Evolutionary conservation across 371 early-diverging fungal genomes (phyloP), one percentile per base, ranked within the genome.

Genomic region (Mucor indicus): DNA sequence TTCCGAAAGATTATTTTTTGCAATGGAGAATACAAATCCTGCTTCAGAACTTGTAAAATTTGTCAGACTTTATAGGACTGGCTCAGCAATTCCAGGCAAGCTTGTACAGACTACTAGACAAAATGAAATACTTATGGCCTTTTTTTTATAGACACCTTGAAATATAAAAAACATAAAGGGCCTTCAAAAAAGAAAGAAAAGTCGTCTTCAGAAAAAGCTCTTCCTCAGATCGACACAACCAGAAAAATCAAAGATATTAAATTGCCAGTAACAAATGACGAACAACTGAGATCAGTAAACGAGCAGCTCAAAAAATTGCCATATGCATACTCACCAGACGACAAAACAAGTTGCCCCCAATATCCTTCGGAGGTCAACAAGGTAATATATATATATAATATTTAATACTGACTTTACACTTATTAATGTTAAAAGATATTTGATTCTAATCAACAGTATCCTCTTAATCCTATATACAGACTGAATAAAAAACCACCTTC

Each of bases 391-490:
- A n/a, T n/a, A n/a, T n/a, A n/a, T n/a, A n/a, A n/a, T n/a, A n/a
- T n/a, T n/a, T n/a, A n/a, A n/a, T n/a, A n/a, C n/a, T n/a, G n/a
- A n/a, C n/a, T n/a, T n/a, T n/a, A n/a, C n/a, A n/a, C n/a, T n/a
- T n/a, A n/a, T n/a, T n/a, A n/a, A n/a, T n/a, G n/a, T n/a, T n/a
- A n/a, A n/a, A n/a, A n/a, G n/a, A n/a, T n/a, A n/a, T n/a, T n/a
- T n/a, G n/a, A n/a, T n/a, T n/a, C n/a, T n/a, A n/a, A n/a, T n/a
- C 49, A 40, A 13, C 41, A 30, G 12, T 49, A 49, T 23, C 49
- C 49, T 7, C 17, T 49, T 1, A 16, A 49, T 24, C 49, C 49
- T 2, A 9, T 49, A 20, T 49, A 49, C 15, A 49, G 33, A 49
- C 29, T 29, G 15, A 40, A 33, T 17, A 9, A 23, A 2, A 48